A percentile compares a stretch with the other conserved stretches of the same genome.
Conservation (phyloP, 106 monocot species). For the Dioscorea dumetorum region DNA sequence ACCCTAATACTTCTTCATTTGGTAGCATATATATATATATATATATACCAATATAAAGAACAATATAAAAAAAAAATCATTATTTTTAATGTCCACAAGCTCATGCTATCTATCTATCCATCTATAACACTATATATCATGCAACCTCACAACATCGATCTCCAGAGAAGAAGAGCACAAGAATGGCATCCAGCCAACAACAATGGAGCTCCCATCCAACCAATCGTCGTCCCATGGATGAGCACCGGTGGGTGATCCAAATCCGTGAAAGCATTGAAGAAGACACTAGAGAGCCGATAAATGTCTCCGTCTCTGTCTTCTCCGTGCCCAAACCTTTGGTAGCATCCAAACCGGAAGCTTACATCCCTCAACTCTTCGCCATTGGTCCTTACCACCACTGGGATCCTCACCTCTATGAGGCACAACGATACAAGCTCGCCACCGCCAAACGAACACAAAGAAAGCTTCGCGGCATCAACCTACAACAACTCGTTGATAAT, state of each 20-base stretch:
- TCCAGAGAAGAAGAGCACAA: too few species aligned
- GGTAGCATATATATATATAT: too few species aligned
- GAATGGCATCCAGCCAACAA: too few species aligned
- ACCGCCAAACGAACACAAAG: conserved; percentile 30
- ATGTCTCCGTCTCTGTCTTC: conserved; percentile 29
- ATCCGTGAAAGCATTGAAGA: conserved; percentile 19
- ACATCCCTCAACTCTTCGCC: conserved; percentile 52
- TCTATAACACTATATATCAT: too few species aligned
- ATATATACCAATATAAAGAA: too few species aligned
- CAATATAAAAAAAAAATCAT: too few species aligned
- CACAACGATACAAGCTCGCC: conserved; percentile 60
- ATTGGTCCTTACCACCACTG: conserved; percentile 72
- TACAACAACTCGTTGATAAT: conserved; percentile 27
- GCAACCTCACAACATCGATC: too few species aligned
- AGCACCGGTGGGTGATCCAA: conserved; percentile 18
- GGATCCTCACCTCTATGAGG: conserved; percentile 40
- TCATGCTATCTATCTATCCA: too few species aligned
- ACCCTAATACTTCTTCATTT: too few species aligned
- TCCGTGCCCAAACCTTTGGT: conserved; percentile 31
- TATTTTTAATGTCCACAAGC: too few species aligned
- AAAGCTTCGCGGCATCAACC: conserved; percentile 9
- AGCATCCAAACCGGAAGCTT: conserved; percentile 29
- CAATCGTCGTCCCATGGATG: too few species aligned
- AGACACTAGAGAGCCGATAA: conserved; percentile 8
- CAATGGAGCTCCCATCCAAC: too few species aligned